A percentile compares a stretch with the other conserved stretches of the same genome.
Evolutionary conservation across 1,284 basidiomycete species (phyloP).

Genomic region (Tylopilus sp.): DNA sequence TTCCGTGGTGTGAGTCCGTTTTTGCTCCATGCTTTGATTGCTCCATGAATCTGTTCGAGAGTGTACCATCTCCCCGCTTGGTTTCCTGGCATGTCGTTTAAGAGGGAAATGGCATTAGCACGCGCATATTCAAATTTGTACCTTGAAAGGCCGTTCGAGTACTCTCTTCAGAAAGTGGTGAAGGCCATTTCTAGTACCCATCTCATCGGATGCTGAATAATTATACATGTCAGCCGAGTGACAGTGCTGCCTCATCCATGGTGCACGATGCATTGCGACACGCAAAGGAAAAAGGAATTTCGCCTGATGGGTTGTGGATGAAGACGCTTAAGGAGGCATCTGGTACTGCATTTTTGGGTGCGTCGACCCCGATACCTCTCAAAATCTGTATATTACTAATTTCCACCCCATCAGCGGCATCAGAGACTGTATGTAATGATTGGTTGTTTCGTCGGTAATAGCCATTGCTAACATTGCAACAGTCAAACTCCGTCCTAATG

Average conservation of each 20-base stretch:
- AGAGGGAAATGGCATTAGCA: conserved; percentile 6
- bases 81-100: conserved; percentile 26
- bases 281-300: background rate
- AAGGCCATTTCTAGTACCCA: background rate
- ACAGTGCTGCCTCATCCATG: background rate
- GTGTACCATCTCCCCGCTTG: conserved; percentile 18
- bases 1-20: conserved; percentile 15
- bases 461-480: background rate
- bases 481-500: conserved; percentile 10
- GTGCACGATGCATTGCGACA: background rate
- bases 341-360: conserved; percentile 9
- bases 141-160: conserved; percentile 18
- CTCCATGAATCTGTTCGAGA: too few relatives aligned
- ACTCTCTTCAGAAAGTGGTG: conserved; percentile 11
- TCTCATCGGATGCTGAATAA: background rate
- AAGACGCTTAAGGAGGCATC: background rate
- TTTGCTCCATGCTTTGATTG: background rate
- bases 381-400: background rate
- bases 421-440: conserved; percentile 12
- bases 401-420: conserved; percentile 1
- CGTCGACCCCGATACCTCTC: too few relatives aligned
- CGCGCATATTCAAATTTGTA: conserved; percentile 1
- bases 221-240: background rate
- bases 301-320: background rate
- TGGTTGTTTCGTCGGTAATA: background rate